Conservation (phyloP, 805 yeast species). For the Zygoascus ofunaensis region DNA sequence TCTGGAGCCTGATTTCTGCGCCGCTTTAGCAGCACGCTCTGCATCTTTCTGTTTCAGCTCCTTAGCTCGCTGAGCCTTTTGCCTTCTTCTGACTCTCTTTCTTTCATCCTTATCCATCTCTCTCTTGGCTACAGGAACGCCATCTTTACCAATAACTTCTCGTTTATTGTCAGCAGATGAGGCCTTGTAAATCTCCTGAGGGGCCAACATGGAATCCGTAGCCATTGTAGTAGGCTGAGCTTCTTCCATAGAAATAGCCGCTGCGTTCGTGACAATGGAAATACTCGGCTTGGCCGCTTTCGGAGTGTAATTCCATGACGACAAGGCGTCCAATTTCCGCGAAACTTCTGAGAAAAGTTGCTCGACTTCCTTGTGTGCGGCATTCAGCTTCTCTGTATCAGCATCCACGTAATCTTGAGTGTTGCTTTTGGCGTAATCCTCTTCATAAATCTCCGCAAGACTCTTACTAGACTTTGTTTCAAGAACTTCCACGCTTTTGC, state of each 20-base stretch:
- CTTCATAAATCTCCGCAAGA: slow-evolving; percentile 86
- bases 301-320: slow-evolving; percentile 93
- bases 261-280: slow-evolving; percentile 72
- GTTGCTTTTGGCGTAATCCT: slow-evolving; percentile 44
- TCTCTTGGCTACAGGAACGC: slow-evolving; percentile 69
- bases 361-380: slow-evolving; percentile 70
- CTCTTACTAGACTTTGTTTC: slow-evolving; percentile 82
- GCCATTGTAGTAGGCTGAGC: slow-evolving; percentile 86
- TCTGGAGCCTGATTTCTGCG: slow-evolving; percentile 45
- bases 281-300: slow-evolving; percentile 74
- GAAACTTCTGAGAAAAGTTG: slow-evolving; percentile 52
- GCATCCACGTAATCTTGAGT: slow-evolving; percentile 37
- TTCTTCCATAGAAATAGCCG: slow-evolving; percentile 87
- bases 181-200: slow-evolving; percentile 77
- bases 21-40: slow-evolving; percentile 26
- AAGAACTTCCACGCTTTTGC: slow-evolving; percentile 47
- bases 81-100: slow-evolving; percentile 77
- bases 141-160: slow-evolving; percentile 61
- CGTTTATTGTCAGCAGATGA: slow-evolving; percentile 27
- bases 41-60: slow-evolving; percentile 31
- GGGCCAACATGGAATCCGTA: slow-evolving; percentile 70
- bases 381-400: slow-evolving; percentile 53
- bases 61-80: slow-evolving; percentile 69
- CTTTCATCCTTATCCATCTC: slow-evolving; percentile 80
- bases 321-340: slow-evolving; percentile 73